These are phyloP conservation scores for Pascua sp. DNA, from an alignment of 1,284 basidiomycete species.

Conservation along the genomic window DNA sequence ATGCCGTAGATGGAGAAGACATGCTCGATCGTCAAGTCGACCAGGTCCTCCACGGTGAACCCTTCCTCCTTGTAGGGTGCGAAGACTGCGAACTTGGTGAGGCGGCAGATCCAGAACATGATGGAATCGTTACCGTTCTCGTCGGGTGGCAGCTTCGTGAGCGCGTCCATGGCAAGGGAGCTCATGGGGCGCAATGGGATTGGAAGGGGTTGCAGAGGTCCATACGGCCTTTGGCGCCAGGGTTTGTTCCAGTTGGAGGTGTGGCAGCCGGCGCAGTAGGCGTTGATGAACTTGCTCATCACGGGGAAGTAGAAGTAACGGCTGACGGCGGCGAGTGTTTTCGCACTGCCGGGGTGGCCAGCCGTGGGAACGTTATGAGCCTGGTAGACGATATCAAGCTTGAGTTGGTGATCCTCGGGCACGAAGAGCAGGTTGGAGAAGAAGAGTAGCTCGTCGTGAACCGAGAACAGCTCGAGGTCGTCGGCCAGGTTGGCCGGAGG, in stretches of 20 bases:
- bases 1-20: too few relatives aligned
- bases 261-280: conserved; percentile 44
- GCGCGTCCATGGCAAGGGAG: conserved; percentile 53
- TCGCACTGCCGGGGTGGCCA: conserved; percentile 52
- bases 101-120: conserved; percentile 50
- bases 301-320: conserved; percentile 33
- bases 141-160: conserved; percentile 49
- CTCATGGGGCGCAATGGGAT: conserved; percentile 33
- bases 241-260: conserved; percentile 51
- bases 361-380: conserved; percentile 27
- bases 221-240: conserved; percentile 29
- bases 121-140: conserved; percentile 49
- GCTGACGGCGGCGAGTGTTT: conserved; percentile 38
- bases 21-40: neutral
- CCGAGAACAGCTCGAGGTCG: neutral
- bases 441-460: neutral
- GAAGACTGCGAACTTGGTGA: conserved; percentile 52
- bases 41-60: neutral
- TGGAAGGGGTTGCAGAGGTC: conserved; percentile 47
- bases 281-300: conserved; percentile 22
- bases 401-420: conserved; percentile 1
- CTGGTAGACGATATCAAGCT: conserved; percentile 17
- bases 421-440: conserved; percentile 2
- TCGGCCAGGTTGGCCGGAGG: too few relatives aligned
- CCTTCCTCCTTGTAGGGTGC: conserved; percentile 27